Evolutionary conservation across 2,329 filamentous ascomycete species (phyloP).

Genomic region (Colletotrichum endophyticum): DNA sequence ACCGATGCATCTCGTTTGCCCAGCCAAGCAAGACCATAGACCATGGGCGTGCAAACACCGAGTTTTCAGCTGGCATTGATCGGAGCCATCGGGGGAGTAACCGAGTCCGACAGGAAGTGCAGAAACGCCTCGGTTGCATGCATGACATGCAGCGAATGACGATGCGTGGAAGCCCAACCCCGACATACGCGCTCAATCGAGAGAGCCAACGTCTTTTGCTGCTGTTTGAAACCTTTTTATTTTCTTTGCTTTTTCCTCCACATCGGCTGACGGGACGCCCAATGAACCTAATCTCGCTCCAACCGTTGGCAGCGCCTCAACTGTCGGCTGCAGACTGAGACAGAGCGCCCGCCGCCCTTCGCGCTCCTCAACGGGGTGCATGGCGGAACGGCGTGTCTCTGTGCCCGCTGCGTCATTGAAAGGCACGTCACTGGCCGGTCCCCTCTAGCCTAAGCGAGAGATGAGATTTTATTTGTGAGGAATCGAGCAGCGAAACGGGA

Average conservation of each 20-base stretch:
- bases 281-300: not conserved
- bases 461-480: not conserved
- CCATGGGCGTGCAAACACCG: not conserved
- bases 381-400: not conserved
- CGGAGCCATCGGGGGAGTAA: not conserved
- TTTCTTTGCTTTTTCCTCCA: not conserved
- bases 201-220: not conserved
- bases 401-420: not conserved
- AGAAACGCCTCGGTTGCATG: not conserved
- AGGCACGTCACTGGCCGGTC: not conserved
- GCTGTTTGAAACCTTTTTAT: not conserved
- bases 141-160: not conserved
- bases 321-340: slow-evolving; percentile 8
- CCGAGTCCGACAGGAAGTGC: not conserved
- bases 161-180: not conserved
- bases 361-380: not conserved
- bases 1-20: not conserved
- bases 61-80: not conserved
- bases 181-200: not conserved
- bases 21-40: not conserved
- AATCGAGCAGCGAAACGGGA: not conserved
- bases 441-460: not conserved
- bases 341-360: not conserved
- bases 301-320: slow-evolving; percentile 4
- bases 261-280: not conserved